A percentile compares a stretch with the other conserved stretches of the same genome.
Evolutionary conservation across 2,329 filamentous ascomycete species (phyloP).

Genomic region (Simplicillium sp.): DNA sequence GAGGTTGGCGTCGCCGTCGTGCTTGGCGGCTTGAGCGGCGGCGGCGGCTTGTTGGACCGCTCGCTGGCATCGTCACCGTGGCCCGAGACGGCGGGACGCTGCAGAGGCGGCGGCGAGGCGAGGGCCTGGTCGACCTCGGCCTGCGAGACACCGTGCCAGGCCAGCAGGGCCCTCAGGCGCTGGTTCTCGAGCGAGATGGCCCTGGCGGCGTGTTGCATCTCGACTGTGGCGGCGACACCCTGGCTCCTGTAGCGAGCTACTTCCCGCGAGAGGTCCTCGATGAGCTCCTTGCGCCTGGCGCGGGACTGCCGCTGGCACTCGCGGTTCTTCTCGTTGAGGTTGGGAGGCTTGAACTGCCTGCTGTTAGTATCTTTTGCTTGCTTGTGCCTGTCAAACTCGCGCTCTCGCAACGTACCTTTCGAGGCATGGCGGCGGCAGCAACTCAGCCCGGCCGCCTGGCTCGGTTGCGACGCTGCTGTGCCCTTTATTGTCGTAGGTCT

Average conservation of each 20-base stretch:
- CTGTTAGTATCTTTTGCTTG: neutral
- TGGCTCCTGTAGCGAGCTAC: neutral
- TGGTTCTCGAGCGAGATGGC: neutral
- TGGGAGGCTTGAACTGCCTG: neutral
- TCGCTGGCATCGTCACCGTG: neutral
- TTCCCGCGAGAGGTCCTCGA: neutral
- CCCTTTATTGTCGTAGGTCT: neutral
- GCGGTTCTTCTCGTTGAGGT: neutral
- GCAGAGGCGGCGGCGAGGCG: neutral
- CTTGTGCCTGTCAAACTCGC: neutral
- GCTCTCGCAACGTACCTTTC: neutral
- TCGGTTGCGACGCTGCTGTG: neutral
- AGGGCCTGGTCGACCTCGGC: neutral
- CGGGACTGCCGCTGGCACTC: neutral
- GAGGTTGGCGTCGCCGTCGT: neutral
- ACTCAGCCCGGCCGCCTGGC: no score
- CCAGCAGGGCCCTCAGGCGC: neutral
- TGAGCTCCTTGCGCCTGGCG: neutral
- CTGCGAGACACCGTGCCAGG: neutral
- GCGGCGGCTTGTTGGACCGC: no score
- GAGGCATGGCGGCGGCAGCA: neutral
- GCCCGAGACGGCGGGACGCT: neutral
- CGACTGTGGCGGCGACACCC: neutral
- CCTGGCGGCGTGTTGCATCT: neutral
- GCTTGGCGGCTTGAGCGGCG: neutral